Conservation (phyloP, 179 eudicot genomes). For the Nepenthes alata region DNA sequence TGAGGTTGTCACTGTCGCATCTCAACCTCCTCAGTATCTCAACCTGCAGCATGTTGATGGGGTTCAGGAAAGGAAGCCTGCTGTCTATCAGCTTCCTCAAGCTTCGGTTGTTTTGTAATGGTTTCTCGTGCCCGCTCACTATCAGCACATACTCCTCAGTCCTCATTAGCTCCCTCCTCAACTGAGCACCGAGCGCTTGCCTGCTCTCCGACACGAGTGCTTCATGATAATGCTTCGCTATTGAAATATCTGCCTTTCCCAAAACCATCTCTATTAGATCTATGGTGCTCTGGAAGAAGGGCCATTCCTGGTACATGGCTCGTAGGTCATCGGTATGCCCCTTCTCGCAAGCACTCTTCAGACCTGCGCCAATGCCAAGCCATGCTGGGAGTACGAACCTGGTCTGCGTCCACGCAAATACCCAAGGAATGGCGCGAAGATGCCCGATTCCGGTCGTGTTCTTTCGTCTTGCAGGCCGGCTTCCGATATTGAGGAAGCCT, state of each 20-base stretch:
- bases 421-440: constrained; percentile 85
- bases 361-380: constrained; percentile 89
- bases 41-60: constrained; percentile 81
- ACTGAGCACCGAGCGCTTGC: constrained; percentile 42
- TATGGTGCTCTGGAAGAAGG: constrained; percentile 68
- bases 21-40: constrained; percentile 76
- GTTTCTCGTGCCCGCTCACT: constrained; percentile 64
- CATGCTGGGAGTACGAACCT: constrained; percentile 81
- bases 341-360: constrained; percentile 58
- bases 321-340: constrained; percentile 54
- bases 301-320: constrained; percentile 87
- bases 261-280: constrained; percentile 88
- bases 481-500: constrained; percentile 80
- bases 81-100: constrained; percentile 63
- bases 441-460: constrained; percentile 49
- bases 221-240: constrained; percentile 70
- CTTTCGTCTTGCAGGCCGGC: constrained; percentile 72
- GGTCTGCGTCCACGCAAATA: constrained; percentile 93
- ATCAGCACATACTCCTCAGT: constrained; percentile 51
- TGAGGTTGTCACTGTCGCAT: constrained; percentile 45
- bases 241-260: constrained; percentile 62
- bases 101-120: constrained; percentile 47
- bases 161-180: constrained; percentile 52
- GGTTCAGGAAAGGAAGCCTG: constrained; percentile 72
- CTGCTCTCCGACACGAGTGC: constrained; percentile 52